Evolutionary conservation across 768 basidiomycete species (phyloP), one percentile per base, ranked within the genome.

Genomic region (Auriculariales sp.): DNA sequence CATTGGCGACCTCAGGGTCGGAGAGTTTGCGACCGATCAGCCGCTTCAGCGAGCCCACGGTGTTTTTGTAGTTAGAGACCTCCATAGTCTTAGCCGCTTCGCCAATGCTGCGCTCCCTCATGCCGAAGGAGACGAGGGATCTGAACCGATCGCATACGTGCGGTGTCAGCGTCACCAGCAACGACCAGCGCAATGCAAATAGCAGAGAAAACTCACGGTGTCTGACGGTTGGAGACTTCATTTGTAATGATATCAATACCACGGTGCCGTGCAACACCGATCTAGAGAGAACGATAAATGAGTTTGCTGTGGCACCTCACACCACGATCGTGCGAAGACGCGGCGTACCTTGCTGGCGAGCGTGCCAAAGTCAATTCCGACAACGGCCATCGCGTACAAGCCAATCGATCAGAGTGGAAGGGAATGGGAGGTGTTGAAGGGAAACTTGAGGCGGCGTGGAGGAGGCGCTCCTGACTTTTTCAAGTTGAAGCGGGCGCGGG

Each of bases 241-340:
- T 99, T 99, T 53, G 80, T 73, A 71, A 99, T 94, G 67, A 99
- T 92, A 75, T 99, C 94, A 71, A 99, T 94, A 57, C 94, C 94
- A 61, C 89, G 77, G 68, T 88, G 83, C 68, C 92, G 77, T 17
- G 92, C 92, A 55, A 94, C 92, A 71, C 92, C 92, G 64, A 97
- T 92, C 89, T 88, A 48, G 3, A 56, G 7, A 63, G 44, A 35
- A 30, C 47, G 54, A 28, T 54, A 55, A 56, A 50, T 48, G 46
- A 35, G 48, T 30, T 17, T 29, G 44, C 39, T 30, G 31, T 29
- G 36, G 49, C 28, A 44, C 51, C 46, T 30, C 30, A 35, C 45
- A 32, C 28, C 19, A 17, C 34, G 34, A 50, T 39, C 52, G 14
- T 35, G 56, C 28, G 45, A 47, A 48, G 50, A 47, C 46, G 28